Percentiles rank a stretch among this genome's conserved stretches.
Conservation (phyloP, 140 eudicot genomes). For the Bidens hawaiensis region DNA sequence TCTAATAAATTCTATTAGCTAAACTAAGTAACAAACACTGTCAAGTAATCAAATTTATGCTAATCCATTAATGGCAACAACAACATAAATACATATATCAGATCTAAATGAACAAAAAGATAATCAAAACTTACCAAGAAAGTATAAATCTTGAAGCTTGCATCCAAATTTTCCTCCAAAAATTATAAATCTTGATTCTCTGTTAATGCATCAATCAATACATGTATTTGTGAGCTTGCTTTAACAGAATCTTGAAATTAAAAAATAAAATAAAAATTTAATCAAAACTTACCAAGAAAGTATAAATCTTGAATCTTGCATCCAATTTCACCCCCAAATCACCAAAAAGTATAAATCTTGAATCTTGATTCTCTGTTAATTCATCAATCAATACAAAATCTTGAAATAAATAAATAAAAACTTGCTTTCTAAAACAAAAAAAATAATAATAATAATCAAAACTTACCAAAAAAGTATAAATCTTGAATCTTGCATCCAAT, state of each 20-base stretch:
- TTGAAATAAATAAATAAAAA: too few relatives aligned
- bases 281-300: background rate
- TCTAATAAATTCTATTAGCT: conserved; percentile 14
- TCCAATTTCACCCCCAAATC: conserved; percentile 18
- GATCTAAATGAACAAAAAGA: conserved; percentile 30
- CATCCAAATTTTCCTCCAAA: conserved; percentile 17
- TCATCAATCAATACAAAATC: too few relatives aligned
- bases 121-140: background rate
- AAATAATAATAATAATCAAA: too few relatives aligned
- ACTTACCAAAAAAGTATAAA: background rate
- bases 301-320: conserved; percentile 1
- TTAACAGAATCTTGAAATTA: too few relatives aligned
- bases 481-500: conserved; percentile 10
- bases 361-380: conserved; percentile 22
- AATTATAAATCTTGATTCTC: conserved; percentile 19
- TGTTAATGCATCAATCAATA: too few relatives aligned
- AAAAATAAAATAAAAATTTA: too few relatives aligned
- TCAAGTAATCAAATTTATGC: conserved; percentile 2
- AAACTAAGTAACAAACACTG: conserved; percentile 6
- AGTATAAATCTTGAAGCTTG: conserved; percentile 4
- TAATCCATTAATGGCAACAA: conserved; percentile 28
- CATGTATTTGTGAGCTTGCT: too few relatives aligned
- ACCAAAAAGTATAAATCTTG: conserved; percentile 10
- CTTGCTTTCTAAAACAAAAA: too few relatives aligned
- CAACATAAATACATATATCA: conserved; percentile 10